Conservation (phyloP, 1,284 basidiomycete genomes). For the Melanopsichium pennsylvanicum region DNA sequence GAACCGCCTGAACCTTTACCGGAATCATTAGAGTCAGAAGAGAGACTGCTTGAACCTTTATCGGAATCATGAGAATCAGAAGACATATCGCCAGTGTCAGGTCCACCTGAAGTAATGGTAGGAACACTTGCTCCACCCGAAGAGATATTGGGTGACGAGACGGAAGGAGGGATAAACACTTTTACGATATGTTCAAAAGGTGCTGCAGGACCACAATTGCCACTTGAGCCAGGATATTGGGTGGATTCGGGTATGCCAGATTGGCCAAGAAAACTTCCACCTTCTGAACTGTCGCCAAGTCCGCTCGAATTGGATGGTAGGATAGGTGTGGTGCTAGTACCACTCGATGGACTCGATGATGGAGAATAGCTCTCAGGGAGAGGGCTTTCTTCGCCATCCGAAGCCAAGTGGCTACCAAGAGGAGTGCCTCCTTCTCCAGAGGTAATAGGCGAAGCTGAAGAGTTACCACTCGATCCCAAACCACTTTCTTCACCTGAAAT, state of each 20-base stretch:
- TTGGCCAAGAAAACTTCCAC: no score
- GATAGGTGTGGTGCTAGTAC: no score
- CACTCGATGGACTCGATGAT: no score
- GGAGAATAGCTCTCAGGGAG: not conserved
- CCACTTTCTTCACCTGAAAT: no score
- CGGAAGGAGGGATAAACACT: slow-evolving; percentile 7
- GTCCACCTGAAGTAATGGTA: slow-evolving; percentile 5
- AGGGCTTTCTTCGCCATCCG: not conserved
- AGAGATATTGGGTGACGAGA: not conserved
- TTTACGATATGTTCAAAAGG: slow-evolving; percentile 17
- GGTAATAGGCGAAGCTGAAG: no score
- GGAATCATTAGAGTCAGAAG: not conserved
- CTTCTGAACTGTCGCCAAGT: no score
- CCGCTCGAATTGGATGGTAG: no score
- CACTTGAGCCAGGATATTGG: no score
- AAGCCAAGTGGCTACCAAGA: no score
- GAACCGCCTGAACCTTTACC: not conserved
- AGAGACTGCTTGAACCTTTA: not conserved
- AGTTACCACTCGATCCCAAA: no score
- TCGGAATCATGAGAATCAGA: not conserved
- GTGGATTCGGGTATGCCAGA: no score
- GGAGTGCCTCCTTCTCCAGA: no score
- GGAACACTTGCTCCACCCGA: slow-evolving; percentile 5
- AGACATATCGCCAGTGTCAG: not conserved
- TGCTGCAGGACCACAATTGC: slow-evolving; percentile 10